Percentiles rank a stretch among this genome's conserved stretches.
Conservation (phyloP, 2,329 filamentous ascomycete species). For the Fusarium sp. region DNA sequence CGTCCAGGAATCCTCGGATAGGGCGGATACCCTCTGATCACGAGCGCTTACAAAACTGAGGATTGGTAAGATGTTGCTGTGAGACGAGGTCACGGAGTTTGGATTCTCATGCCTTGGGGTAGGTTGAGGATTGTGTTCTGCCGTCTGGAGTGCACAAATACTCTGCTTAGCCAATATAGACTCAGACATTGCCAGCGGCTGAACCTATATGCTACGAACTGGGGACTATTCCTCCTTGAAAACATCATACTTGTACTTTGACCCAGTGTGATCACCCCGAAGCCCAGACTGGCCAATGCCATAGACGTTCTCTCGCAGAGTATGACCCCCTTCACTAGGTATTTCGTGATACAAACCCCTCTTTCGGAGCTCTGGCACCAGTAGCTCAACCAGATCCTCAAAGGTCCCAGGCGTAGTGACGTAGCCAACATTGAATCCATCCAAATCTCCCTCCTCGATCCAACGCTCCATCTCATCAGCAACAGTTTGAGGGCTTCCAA, state of each 20-base stretch:
- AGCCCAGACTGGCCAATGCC: conserved; percentile 66
- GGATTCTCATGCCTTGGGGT: not conserved
- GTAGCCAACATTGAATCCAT: conserved; percentile 54
- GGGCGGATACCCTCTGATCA: not conserved
- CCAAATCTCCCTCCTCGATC: conserved; percentile 54
- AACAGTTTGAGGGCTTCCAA: conserved; percentile 53
- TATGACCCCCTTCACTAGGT: conserved; percentile 48
- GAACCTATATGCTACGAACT: not conserved
- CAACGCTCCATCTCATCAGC: conserved; percentile 57
- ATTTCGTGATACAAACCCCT: conserved; percentile 42
- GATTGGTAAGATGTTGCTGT: no score
- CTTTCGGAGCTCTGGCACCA: conserved; percentile 44
- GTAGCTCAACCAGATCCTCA: conserved; percentile 46
- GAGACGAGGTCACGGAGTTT: not conserved
- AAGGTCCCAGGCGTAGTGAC: conserved; percentile 53
- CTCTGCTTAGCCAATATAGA: no score
- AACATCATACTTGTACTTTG: conserved; percentile 68
- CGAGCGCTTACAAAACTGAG: not conserved
- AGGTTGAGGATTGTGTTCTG: not conserved
- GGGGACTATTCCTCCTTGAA: conserved; percentile 60
- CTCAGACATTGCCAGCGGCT: no score
- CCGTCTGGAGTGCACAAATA: not conserved
- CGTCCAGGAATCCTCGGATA: not conserved
- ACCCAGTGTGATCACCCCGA: conserved; percentile 67
- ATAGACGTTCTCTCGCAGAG: conserved; percentile 69